Conservation (phyloP, 2,329 filamentous ascomycete species). For the Cercospora sp. region DNA sequence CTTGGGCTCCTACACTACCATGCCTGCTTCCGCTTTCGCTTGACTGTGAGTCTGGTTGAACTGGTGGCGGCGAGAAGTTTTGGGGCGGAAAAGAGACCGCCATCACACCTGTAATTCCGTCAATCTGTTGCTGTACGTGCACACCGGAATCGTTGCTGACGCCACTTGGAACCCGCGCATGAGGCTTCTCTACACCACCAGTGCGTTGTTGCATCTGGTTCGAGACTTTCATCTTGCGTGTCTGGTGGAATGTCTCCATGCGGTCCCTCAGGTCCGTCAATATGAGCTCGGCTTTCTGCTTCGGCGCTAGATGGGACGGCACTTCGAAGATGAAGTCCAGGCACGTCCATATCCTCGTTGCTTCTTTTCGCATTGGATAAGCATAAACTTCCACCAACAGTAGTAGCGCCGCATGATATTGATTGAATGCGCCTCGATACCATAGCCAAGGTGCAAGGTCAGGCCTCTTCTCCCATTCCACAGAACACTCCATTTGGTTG, state of each 20-base stretch:
- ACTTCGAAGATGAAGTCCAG: conserved; percentile 71
- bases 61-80: conserved; percentile 32
- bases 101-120: conserved; percentile 6
- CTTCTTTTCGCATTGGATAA: conserved; percentile 57
- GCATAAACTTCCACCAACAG: conserved; percentile 67
- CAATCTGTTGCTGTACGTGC: conserved; percentile 22
- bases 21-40: conserved; percentile 28
- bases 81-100: conserved; percentile 23
- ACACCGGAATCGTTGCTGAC: conserved; percentile 15
- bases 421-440: conserved; percentile 70
- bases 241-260: conserved; percentile 59
- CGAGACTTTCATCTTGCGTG: conserved; percentile 52
- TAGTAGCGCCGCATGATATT: conserved; percentile 70
- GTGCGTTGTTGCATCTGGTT: conserved; percentile 37
- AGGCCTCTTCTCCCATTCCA: conserved; percentile 56
- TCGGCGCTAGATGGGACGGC: conserved; percentile 52
- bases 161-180: neutral
- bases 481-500: conserved; percentile 55
- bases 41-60: conserved; percentile 22
- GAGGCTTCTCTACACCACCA: conserved; percentile 1
- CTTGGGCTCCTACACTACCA: conserved; percentile 22
- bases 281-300: conserved; percentile 61
- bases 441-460: conserved; percentile 63
- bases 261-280: conserved; percentile 63
- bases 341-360: conserved; percentile 67